phyloP scores from a whole-genome alignment of 495 filamentous ascomycete genomes.

The Neurospora discreta region DNA sequence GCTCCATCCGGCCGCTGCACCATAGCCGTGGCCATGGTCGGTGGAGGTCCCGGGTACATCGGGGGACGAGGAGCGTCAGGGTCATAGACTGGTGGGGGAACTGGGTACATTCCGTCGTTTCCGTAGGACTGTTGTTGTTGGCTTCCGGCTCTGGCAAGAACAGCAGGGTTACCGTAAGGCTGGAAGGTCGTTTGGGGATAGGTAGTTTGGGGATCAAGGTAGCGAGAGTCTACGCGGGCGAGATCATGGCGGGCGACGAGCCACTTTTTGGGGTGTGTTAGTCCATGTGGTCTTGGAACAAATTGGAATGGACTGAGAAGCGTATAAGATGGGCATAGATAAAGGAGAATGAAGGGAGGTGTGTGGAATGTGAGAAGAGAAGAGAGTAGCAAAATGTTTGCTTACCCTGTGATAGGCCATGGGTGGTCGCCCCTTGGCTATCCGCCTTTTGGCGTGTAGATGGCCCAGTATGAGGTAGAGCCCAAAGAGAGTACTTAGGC shows the following conservation, averaged over 20 bases:
- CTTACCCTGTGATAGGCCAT: constrained; percentile 58
- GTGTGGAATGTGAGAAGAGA: not conserved
- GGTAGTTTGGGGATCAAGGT: constrained; percentile 36
- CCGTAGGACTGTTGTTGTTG: constrained; percentile 1
- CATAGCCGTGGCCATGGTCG: constrained; percentile 12
- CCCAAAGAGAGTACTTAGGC: constrained; percentile 37
- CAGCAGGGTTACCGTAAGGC: constrained; percentile 11
- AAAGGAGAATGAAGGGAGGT: not conserved
- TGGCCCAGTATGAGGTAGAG: constrained; percentile 48
- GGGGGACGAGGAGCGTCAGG: constrained; percentile 39
- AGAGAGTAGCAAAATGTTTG: not conserved
- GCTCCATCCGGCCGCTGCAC: constrained; percentile 34
- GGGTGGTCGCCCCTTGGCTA: constrained; percentile 49
- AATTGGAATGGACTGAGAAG: not conserved
- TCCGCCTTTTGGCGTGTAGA: constrained; percentile 54
- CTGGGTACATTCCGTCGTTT: constrained; percentile 43
- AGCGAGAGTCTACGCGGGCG: constrained; percentile 42
- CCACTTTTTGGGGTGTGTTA: constrained; percentile 39
- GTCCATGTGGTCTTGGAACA: not conserved
- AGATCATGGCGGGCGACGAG: constrained; percentile 46
- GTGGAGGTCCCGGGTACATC: constrained; percentile 42
- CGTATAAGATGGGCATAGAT: not conserved
- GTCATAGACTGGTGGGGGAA: constrained; percentile 44
- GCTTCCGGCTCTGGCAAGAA: constrained; percentile 8
- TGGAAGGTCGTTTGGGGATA: constrained; percentile 27